These are phyloP conservation scores for Colletotrichum sublineola DNA, from an alignment of 2,329 filamentous ascomycete species.

Conservation along the genomic window DNA sequence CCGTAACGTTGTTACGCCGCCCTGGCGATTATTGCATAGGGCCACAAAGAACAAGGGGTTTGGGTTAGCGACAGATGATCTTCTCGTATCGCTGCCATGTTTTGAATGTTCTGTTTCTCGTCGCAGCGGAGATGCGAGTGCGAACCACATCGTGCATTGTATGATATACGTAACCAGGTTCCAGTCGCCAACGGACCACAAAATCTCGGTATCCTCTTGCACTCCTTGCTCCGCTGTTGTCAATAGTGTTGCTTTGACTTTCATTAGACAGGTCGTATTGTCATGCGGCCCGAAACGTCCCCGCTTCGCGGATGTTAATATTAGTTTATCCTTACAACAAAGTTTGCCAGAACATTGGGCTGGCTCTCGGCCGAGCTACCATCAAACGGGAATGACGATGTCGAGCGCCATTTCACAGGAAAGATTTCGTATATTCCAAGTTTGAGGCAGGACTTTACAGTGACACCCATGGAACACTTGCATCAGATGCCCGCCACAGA, in stretches of 20 bases:
- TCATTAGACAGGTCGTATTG: neutral
- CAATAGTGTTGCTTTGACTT: neutral
- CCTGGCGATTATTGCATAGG: neutral
- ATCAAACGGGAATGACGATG: neutral
- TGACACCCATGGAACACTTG: neutral
- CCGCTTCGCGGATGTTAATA: neutral
- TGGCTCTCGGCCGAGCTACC: neutral
- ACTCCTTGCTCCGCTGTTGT: neutral
- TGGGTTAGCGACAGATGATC: conserved; percentile 21
- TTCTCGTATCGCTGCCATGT: conserved; percentile 28
- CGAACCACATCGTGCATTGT: conserved; percentile 10
- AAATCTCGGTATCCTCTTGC: neutral
- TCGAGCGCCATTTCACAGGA: neutral
- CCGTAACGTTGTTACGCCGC: conserved; percentile 9
- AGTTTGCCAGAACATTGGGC: neutral
- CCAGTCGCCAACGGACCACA: neutral
- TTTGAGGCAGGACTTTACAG: too few relatives aligned
- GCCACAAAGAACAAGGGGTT: neutral
- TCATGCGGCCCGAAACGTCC: neutral
- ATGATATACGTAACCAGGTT: too few relatives aligned
- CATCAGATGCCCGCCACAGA: neutral
- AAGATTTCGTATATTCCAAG: neutral
- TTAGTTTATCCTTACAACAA: neutral
- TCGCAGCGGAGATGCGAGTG: conserved; percentile 19
- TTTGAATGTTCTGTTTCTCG: neutral